Evolutionary conservation across 1,139 yeast species (phyloP).

Genomic region (Kurtzmaniella natalensis): DNA sequence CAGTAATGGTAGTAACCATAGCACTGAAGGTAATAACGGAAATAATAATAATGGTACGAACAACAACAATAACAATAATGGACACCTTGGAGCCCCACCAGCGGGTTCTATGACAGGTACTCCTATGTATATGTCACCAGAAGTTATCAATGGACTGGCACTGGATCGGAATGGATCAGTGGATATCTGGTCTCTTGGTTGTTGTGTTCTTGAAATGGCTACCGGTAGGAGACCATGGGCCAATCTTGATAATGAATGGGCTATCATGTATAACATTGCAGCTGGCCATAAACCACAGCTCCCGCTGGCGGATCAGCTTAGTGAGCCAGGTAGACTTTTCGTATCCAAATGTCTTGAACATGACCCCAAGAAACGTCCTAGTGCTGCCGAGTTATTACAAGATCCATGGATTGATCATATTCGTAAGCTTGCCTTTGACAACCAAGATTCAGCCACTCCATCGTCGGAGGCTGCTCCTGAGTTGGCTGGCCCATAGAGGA

Average conservation of each 20-base stretch:
- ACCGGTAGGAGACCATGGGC: constrained; percentile 88
- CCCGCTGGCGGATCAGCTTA: constrained; percentile 75
- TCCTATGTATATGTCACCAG: constrained; percentile 99
- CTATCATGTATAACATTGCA: constrained; percentile 96
- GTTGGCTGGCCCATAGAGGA: too few relatives aligned
- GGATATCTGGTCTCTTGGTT: constrained; percentile 83
- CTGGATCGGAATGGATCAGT: constrained; percentile 64
- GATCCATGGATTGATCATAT: constrained; percentile 90
- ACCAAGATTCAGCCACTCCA: constrained; percentile 37
- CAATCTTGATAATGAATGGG: constrained; percentile 94
- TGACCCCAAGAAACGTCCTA: constrained; percentile 74
- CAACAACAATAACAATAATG: not conserved
- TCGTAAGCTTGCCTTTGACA: constrained; percentile 64
- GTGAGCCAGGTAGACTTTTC: constrained; percentile 68
- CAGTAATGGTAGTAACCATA: not conserved
- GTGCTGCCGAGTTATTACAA: constrained; percentile 77
- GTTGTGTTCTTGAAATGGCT: constrained; percentile 79
- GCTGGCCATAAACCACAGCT: constrained; percentile 90
- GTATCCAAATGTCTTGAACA: constrained; percentile 74
- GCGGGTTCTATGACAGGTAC: constrained; percentile 74
- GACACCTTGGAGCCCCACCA: constrained; percentile 11
- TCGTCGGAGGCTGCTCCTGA: constrained; percentile 30
- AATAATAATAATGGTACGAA: not conserved
- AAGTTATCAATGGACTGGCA: constrained; percentile 76
- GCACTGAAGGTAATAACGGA: not conserved